Evolutionary conservation across 345 rosid genomes (phyloP).

Genomic region (Citrus medica): DNA sequence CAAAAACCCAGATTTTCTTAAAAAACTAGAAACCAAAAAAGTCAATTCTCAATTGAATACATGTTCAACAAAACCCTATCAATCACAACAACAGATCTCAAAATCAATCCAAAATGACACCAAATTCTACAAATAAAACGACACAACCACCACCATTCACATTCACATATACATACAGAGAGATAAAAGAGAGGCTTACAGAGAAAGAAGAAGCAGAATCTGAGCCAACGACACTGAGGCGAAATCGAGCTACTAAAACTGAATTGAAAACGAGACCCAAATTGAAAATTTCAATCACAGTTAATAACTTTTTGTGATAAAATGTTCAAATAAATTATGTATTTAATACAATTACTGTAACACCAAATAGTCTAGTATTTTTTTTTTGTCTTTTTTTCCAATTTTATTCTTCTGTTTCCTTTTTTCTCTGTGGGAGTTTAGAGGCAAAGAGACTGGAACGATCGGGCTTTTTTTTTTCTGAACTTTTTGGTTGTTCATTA

Average conservation of each 20-base stretch:
- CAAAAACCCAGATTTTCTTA: not conserved
- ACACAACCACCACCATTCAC: not conserved
- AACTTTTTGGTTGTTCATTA: not conserved
- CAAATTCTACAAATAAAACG: not conserved
- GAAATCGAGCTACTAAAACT: not conserved
- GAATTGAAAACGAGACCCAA: not conserved
- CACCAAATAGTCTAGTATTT: not conserved
- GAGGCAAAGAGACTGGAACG: not conserved
- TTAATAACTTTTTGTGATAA: not conserved
- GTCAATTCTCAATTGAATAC: not conserved
- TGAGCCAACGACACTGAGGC: not conserved
- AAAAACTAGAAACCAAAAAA: not conserved
- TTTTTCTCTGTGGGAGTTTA: not conserved
- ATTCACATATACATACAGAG: not conserved
- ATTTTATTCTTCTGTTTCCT: not conserved
- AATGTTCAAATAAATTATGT: not conserved
- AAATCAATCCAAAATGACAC: not conserved
- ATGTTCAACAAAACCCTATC: slow-evolving; percentile 1
- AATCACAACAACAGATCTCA: not conserved
- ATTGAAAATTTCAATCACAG: not conserved
- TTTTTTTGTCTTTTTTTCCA: too few relatives aligned
- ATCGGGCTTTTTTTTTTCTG: not conserved
- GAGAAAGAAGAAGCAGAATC: not conserved
- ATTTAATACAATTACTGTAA: not conserved
- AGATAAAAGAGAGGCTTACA: not conserved